phyloP scores from a whole-genome alignment of 305 asterid genomes.

The Solanum chacoense region DNA sequence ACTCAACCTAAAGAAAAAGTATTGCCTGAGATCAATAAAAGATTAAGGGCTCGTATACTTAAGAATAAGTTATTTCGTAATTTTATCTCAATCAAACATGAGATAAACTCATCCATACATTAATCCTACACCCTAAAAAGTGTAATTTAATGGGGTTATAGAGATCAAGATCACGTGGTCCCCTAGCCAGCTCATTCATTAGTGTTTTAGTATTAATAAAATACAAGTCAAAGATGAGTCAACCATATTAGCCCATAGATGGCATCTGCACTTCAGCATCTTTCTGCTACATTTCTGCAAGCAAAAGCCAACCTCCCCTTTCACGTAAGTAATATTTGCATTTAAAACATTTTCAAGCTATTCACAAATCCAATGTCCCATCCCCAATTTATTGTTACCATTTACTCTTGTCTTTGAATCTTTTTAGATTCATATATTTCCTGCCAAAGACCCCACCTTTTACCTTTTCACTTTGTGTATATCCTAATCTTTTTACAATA shows the following conservation, averaged over 20 bases:
- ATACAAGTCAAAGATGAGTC: not conserved
- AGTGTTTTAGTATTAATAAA: not conserved
- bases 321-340: not conserved
- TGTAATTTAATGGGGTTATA: not conserved
- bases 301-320: not conserved
- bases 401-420: not conserved
- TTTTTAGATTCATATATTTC: not conserved
- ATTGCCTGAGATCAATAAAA: not conserved
- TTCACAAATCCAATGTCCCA: not conserved
- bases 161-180: not conserved
- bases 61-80: too few relatives aligned
- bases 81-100: too few relatives aligned
- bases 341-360: not conserved
- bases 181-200: not conserved
- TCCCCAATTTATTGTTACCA: not conserved
- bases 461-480: not conserved
- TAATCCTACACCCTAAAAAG: too few relatives aligned
- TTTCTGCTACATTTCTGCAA: not conserved
- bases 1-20: not conserved
- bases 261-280: not conserved
- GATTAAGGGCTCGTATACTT: not conserved
- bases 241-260: not conserved
- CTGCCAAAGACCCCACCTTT: not conserved
- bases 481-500: not conserved
- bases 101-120: too few relatives aligned